Conservation (phyloP, 768 basidiomycete species). For the Lentinula guzmanii region DNA sequence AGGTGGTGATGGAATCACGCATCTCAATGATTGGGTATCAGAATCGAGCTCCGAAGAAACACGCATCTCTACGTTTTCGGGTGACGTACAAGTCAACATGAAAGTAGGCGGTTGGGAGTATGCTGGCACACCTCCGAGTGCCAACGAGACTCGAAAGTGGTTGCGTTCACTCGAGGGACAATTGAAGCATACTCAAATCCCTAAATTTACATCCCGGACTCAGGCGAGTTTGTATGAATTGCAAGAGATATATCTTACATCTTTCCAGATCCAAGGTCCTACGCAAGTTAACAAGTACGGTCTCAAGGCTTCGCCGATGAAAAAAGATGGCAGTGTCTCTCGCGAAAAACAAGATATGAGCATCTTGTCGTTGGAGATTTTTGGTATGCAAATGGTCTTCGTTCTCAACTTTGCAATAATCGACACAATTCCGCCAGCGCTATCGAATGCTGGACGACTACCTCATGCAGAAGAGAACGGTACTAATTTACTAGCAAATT, state of each 20-base stretch:
- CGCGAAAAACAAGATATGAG: slow-evolving; percentile 74
- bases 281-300: slow-evolving; percentile 74
- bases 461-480: slow-evolving; percentile 62
- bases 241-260: background rate
- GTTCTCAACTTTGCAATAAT: background rate
- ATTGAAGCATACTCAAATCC: slow-evolving; percentile 7
- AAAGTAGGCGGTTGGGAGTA: slow-evolving; percentile 69
- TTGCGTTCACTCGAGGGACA: slow-evolving; percentile 28
- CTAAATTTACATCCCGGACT: slow-evolving; percentile 25
- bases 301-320: slow-evolving; percentile 49
- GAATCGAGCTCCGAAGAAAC: background rate
- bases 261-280: slow-evolving; percentile 55
- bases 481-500: background rate
- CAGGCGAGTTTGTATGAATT: slow-evolving; percentile 35
- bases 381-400: slow-evolving; percentile 47
- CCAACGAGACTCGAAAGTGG: slow-evolving; percentile 50
- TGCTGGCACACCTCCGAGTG: slow-evolving; percentile 60
- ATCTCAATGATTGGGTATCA: slow-evolving; percentile 54
- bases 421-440: slow-evolving; percentile 33
- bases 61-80: background rate
- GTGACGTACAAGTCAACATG: background rate
- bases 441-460: slow-evolving; percentile 48
- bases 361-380: slow-evolving; percentile 76
- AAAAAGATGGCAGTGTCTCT: slow-evolving; percentile 11
- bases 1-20: slow-evolving; percentile 50